A percentile compares a stretch with the other conserved stretches of the same genome.
phyloP scores from a whole-genome alignment of 2,329 filamentous ascomycete genomes.

The Aureobasidium lini region DNA sequence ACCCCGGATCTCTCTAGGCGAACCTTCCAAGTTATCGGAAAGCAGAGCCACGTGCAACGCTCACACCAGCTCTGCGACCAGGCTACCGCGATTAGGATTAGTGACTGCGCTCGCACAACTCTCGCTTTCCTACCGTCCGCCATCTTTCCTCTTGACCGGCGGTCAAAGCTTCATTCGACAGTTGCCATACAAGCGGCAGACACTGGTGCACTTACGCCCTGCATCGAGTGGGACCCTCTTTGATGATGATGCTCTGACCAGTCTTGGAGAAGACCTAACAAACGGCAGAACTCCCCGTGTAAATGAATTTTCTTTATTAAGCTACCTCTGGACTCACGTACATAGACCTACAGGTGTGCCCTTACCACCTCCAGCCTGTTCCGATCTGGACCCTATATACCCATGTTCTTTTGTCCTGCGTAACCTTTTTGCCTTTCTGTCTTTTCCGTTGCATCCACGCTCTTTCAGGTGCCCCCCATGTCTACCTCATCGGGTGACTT shows the following conservation, averaged over 20 bases:
- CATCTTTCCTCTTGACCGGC: background rate
- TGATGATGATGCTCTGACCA: background rate
- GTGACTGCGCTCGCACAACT: background rate
- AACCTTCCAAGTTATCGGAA: background rate
- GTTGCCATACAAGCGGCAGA: background rate
- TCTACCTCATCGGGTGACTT: conserved; percentile 11
- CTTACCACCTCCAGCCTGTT: background rate
- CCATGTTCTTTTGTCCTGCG: background rate
- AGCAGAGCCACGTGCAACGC: background rate
- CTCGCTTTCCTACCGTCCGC: background rate
- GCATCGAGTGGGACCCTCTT: background rate
- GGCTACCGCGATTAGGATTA: background rate
- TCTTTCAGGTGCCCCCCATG: background rate
- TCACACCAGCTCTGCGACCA: background rate
- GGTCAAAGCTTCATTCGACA: background rate
- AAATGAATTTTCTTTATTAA: background rate
- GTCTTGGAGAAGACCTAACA: background rate
- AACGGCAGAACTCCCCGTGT: background rate
- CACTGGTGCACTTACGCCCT: background rate
- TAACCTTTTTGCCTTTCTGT: background rate
- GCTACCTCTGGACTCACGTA: background rate
- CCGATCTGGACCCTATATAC: background rate
- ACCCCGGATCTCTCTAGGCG: background rate
- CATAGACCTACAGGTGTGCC: conserved; percentile 2
- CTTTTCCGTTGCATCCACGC: background rate